Evolutionary conservation across 2,329 filamentous ascomycete genomes (phyloP), one percentile per base, ranked within the genome.

Genomic region (Pseudophaeomoniella oleicola): DNA sequence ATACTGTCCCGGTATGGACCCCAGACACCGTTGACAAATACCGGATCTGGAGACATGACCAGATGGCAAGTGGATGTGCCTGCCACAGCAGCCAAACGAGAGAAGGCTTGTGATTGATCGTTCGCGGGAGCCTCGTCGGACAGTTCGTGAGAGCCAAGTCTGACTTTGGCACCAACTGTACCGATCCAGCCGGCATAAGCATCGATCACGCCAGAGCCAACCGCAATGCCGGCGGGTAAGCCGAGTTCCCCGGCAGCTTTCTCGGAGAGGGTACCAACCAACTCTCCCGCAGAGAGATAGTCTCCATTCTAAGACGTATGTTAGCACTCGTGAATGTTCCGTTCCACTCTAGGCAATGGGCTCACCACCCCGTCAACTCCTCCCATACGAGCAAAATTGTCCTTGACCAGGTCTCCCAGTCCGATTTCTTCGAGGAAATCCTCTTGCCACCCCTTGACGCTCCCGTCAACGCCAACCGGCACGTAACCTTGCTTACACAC

Each of bases 161-260:
- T 72, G 48, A 94, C 84, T 59, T 94, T 94, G 42, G 90, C 88
- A 40, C 90, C 90, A n/a, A 98, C 90, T 1, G 90, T 96, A 42
- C 90, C 90, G 47, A 98, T 90, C 90, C 90, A 98, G 44, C 90
- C 90, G 41, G 90, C 90, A 52, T 98, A 98, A 13, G 90, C 90
- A 56, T 98, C 90, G 52, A 98, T 98, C 44, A 98, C 90, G 57
- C 87, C 87, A 52, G 85, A 93, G 37, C 90, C 90, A 38, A 98
- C 81, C 13, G 90, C 85, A 47, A 94, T 90, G 29, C 87, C 88
- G 14, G 80, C 69, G 4, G 80, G 80, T 3, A 98, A 71, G 5
- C 90, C 88, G 42, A 98, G 75, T 45, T 94, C 81, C 34, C 68
- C 61, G 12, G 81, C 84, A 4, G 90, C 87, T 51, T 81, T 81